These are phyloP conservation scores for Serendipita sp. DNA, from an alignment of 768 basidiomycete genomes.

Conservation along the genomic window DNA sequence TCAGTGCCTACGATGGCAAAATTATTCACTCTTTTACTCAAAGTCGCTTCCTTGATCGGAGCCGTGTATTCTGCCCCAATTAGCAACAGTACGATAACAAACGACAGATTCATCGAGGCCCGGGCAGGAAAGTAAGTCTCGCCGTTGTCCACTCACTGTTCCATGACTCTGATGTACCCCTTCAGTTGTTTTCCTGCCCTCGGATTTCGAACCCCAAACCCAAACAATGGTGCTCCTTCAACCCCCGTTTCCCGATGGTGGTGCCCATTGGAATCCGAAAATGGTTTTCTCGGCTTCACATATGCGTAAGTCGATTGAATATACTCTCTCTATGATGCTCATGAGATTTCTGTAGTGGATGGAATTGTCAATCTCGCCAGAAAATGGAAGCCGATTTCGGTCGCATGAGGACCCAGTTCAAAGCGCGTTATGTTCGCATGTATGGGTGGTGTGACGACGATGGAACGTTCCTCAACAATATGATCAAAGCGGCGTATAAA, in stretches of 20 bases:
- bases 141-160: too few species aligned
- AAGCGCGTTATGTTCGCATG: constrained; percentile 11
- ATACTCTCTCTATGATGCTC: too few species aligned
- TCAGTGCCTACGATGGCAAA: too few species aligned
- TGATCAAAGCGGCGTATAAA: constrained; percentile 8
- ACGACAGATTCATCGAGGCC: too few species aligned
- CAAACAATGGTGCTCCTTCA: background rate
- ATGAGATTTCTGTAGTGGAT: too few species aligned
- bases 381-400: background rate
- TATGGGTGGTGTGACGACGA: constrained; percentile 10
- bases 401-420: constrained; percentile 6
- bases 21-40: too few species aligned
- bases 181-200: background rate
- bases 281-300: background rate
- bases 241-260: background rate
- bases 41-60: too few species aligned
- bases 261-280: background rate
- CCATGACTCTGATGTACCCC: too few species aligned
- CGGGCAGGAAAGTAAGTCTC: too few species aligned
- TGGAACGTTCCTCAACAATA: background rate
- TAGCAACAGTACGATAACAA: too few species aligned
- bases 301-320: background rate
- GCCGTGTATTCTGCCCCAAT: too few species aligned
- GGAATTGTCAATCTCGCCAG: background rate
- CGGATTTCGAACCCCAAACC: background rate